phyloP scores from a whole-genome alignment of 2,329 filamentous ascomycete species.

The Verticillium nonalfalfae region DNA sequence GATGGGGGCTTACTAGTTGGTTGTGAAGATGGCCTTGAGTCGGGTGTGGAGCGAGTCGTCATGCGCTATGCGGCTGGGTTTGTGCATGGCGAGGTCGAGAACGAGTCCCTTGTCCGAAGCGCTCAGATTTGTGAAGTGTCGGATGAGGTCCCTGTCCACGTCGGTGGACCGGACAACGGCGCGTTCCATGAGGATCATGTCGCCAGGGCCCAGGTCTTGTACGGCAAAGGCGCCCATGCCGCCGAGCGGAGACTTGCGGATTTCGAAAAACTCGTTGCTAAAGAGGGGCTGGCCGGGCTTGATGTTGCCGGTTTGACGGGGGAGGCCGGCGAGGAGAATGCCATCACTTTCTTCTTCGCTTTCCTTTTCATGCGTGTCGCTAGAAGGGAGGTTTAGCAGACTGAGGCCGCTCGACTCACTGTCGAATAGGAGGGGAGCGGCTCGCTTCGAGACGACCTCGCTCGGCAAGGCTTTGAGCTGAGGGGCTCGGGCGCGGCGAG shows the following conservation, averaged over 20 bases:
- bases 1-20: neutral
- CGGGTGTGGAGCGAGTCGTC: neutral
- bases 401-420: neutral
- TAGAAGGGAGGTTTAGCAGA: neutral
- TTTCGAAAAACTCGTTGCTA: constrained; percentile 31
- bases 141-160: constrained; percentile 11
- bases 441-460: neutral
- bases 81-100: constrained; percentile 29
- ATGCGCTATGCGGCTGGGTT: constrained; percentile 3
- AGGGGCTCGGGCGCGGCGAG: neutral
- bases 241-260: constrained; percentile 31
- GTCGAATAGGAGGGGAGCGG: neutral
- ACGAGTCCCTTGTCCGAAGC: constrained; percentile 23
- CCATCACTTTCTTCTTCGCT: neutral
- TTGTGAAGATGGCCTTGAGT: neutral
- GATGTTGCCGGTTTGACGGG: neutral
- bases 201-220: constrained; percentile 25
- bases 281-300: constrained; percentile 14
- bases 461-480: too few species aligned
- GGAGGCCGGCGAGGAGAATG: neutral
- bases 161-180: constrained; percentile 30
- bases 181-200: constrained; percentile 36
- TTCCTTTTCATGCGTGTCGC: neutral
- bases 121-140: constrained; percentile 17
- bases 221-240: constrained; percentile 42